Conservation (phyloP, 805 yeast genomes). For the Kodamaea hsintzibuensis region DNA sequence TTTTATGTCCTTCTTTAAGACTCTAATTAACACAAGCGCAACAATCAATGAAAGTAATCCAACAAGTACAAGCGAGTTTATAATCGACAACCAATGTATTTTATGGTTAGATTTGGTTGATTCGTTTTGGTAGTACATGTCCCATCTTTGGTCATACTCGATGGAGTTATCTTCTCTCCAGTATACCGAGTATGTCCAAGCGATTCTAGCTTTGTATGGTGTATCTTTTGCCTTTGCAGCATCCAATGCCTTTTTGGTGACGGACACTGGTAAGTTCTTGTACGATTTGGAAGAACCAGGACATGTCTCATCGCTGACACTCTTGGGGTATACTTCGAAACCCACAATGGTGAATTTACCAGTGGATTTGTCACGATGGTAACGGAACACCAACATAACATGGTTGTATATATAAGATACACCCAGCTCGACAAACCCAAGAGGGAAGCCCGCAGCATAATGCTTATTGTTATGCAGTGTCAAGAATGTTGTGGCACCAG, state of each 20-base stretch:
- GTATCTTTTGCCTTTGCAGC: slow-evolving; percentile 25
- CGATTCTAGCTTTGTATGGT: slow-evolving; percentile 48
- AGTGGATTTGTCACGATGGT: slow-evolving; percentile 48
- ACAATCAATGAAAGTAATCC: slow-evolving; percentile 62
- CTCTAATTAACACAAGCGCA: slow-evolving; percentile 59
- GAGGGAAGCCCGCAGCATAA: slow-evolving; percentile 84
- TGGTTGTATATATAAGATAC: slow-evolving; percentile 70
- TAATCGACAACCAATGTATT: slow-evolving; percentile 77
- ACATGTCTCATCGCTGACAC: slow-evolving; percentile 66
- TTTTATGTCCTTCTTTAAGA: slow-evolving; percentile 53
- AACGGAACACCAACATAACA: slow-evolving; percentile 76
- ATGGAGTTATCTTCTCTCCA: slow-evolving; percentile 81
- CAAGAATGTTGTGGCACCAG: slow-evolving; percentile 84
- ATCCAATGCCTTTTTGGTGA: slow-evolving; percentile 14
- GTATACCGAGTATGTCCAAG: slow-evolving; percentile 82
- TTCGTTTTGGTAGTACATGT: slow-evolving; percentile 61
- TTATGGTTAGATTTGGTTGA: slow-evolving; percentile 42
- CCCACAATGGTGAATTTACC: slow-evolving; percentile 69
- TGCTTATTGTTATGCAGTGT: slow-evolving; percentile 60
- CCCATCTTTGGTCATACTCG: slow-evolving; percentile 72
- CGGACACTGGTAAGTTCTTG: slow-evolving; percentile 54
- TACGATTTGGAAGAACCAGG: slow-evolving; percentile 71
- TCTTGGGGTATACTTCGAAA: slow-evolving; percentile 85
- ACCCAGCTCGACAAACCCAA: slow-evolving; percentile 68
- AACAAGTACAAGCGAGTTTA: slow-evolving; percentile 69